Base-by-base conservation (phyloP, 2,329 filamentous ascomycete species). In the Neurospora crassa region DNA sequence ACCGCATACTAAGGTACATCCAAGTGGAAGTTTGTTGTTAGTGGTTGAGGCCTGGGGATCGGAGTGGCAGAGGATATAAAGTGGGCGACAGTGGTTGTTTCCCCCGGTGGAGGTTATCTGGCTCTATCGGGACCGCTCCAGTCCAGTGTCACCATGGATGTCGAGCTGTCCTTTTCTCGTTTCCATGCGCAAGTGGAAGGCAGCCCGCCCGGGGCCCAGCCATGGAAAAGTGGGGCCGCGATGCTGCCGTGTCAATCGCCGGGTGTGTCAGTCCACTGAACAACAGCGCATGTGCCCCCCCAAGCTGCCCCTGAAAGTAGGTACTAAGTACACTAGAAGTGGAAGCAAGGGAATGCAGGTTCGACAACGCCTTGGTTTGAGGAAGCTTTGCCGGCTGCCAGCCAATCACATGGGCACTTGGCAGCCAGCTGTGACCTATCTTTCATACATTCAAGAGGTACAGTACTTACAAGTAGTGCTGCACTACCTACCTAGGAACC, bases 131-230 rank as follows among this genome's bases (percentile, higher is more conserved):
- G 47, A 59, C 24, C 47, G 47, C 47, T 34, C 47, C 68, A 70
- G 40, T 67, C 24, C 68, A 71, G 40, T 68, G 68, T 68, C 29
- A 42, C 68, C 34, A 37, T 37, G 34, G 29, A 29, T 63, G 74
- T 74, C 71, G 74, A 76, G 74, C 74, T 76, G 74, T 75, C 74
- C 74, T 76, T 76, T 76, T 37, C 34, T 37, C 29, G 29, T 29
- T 37, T 75, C 53, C 53, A 45, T 45, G 42, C 42, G 42, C 34
- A 37, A n/a, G n/a, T n/a, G n/a, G n/a, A n/a, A 37, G 34, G 34
- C 34, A 45, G 47, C 47, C 24, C 53, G 47, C 47, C 24, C 53
- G 53, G 53, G 53, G 53, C 24, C 24, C 53, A 63, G 24, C 24
- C 24, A n/a, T n/a, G n/a, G n/a, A 63, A 63, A 63, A 63, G 53